Conservation (phyloP, 2,329 filamentous ascomycete species). For the Coniochaeta sp. region DNA sequence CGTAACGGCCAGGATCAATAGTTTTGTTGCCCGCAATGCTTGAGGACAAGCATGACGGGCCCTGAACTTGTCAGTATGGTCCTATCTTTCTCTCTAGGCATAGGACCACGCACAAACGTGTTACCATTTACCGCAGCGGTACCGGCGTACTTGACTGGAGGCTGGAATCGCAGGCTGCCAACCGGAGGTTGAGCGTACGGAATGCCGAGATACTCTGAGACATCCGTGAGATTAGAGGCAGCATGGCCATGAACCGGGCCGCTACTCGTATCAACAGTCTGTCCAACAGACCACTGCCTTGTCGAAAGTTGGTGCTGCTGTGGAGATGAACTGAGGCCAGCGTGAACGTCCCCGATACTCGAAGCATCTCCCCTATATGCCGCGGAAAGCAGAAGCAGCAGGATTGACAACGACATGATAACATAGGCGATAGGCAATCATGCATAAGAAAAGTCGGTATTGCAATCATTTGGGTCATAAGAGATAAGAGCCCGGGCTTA, state of each 20-base stretch:
- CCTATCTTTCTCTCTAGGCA: neutral
- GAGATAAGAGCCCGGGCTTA: neutral
- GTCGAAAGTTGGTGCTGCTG: neutral
- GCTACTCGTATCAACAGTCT: conserved; percentile 20
- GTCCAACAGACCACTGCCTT: conserved; percentile 2
- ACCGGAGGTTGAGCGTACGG: conserved; percentile 18
- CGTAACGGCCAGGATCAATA: conserved; percentile 6
- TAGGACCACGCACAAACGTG: neutral
- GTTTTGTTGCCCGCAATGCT: conserved; percentile 1
- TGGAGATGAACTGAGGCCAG: neutral
- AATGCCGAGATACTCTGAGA: conserved; percentile 27
- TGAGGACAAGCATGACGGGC: conserved; percentile 2
- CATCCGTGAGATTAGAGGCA: conserved; percentile 17
- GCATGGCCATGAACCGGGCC: conserved; percentile 22
- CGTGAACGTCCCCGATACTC: neutral
- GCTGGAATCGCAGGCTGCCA: conserved; percentile 14
- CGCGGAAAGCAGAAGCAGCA: neutral
- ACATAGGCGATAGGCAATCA: neutral
- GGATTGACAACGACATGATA: neutral
- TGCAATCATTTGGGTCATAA: neutral
- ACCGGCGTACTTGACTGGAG: conserved; percentile 13
- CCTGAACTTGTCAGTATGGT: neutral
- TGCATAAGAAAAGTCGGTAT: neutral
- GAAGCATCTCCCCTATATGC: neutral
- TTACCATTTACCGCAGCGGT: conserved; percentile 8